Conservation (phyloP, 83 land plant species). For the Thuja plicata region DNA sequence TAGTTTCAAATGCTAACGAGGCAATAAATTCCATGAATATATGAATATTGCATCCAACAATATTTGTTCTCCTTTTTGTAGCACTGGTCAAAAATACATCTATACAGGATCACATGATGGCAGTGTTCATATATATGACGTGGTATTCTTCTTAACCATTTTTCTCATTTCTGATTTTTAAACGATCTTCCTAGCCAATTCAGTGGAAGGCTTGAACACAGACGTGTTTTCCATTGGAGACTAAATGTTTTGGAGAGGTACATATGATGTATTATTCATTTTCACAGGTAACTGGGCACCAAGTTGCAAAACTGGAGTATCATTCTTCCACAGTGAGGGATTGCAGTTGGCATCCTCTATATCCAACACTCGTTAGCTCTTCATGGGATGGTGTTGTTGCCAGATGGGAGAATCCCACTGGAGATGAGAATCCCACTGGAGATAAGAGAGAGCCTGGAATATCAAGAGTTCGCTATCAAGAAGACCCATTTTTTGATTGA, state of each 20-base stretch:
- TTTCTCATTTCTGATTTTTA: not conserved
- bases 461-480: not conserved
- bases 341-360: conserved; percentile 92
- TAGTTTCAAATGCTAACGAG: not conserved
- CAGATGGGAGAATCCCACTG: conserved; percentile 70
- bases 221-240: not conserved
- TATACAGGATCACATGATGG: conserved; percentile 91
- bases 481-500: not conserved
- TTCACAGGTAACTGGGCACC: conserved; percentile 66
- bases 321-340: conserved; percentile 80
- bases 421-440: conserved; percentile 41
- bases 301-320: conserved; percentile 51
- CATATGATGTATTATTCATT: not conserved
- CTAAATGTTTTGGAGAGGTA: not conserved
- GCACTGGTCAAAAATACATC: conserved; percentile 96
- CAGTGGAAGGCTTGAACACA: not conserved
- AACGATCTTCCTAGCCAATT: not conserved
- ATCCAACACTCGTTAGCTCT: conserved; percentile 80
- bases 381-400: conserved; percentile 90
- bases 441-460: conserved; percentile 15
- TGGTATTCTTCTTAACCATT: conserved; percentile 51
- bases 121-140: conserved; percentile 80
- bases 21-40: not conserved
- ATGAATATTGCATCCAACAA: conserved; percentile 3
- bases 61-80: conserved; percentile 30